Percentiles rank a stretch among this genome's conserved stretches.
phyloP scores from a whole-genome alignment of 2,329 filamentous ascomycete genomes.

The Chaetomiaceae sp. region DNA sequence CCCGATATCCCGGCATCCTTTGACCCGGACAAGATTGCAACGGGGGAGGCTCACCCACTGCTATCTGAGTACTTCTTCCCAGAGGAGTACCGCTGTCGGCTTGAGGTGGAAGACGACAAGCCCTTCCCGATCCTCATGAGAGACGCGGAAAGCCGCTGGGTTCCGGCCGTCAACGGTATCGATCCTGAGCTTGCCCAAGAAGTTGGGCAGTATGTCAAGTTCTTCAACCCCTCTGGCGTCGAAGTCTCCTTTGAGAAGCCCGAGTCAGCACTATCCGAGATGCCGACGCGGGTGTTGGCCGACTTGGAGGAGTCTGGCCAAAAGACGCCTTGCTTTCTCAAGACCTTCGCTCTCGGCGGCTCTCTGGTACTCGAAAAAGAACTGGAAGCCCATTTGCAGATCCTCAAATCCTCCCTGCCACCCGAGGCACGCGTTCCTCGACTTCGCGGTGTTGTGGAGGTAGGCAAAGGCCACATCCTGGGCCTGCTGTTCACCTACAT shows the following conservation, averaged over 20 bases:
- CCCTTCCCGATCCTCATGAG: constrained; percentile 7
- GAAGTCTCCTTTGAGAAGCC: constrained; percentile 8
- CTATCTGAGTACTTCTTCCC: constrained; percentile 19
- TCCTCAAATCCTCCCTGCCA: constrained; percentile 6
- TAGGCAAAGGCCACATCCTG: not conserved
- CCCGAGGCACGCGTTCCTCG: constrained; percentile 8
- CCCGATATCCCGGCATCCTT: constrained; percentile 17
- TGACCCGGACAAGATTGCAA: constrained; percentile 15
- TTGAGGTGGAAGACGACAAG: constrained; percentile 15
- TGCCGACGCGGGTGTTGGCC: constrained; percentile 6
- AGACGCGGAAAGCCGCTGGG: constrained; percentile 6
- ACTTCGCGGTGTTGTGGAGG: constrained; percentile 4
- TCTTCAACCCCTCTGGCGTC: constrained; percentile 9
- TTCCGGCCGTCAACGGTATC: not conserved
- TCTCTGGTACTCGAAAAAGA: not conserved
- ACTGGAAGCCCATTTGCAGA: constrained; percentile 5
- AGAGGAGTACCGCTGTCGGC: constrained; percentile 11
- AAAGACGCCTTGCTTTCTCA: constrained; percentile 15
- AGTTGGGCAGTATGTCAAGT: constrained; percentile 9
- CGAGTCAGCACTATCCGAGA: constrained; percentile 6
- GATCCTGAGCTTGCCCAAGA: constrained; percentile 5
- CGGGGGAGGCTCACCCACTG: constrained; percentile 15
- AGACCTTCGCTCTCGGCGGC: not conserved
- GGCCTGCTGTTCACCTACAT: constrained; percentile 14
- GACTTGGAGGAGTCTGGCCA: constrained; percentile 7